These are phyloP conservation scores for Elsinoe perseae DNA, from an alignment of 2,329 filamentous ascomycete species.

Conservation along the genomic window DNA sequence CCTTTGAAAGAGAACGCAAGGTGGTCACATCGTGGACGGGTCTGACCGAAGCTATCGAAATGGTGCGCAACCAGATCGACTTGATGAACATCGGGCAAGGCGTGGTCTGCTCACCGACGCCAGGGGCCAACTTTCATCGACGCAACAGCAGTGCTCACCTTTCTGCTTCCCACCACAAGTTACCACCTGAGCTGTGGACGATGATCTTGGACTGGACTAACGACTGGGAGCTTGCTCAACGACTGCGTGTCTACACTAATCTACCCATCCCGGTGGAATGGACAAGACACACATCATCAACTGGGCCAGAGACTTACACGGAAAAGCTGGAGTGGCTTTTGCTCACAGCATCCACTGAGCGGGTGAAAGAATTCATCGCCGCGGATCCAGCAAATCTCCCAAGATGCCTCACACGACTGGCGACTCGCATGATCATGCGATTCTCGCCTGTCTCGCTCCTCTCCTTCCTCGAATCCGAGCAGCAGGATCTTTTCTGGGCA, in stretches of 20 bases:
- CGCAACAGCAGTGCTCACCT: conserved; percentile 34
- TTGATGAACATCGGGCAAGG: conserved; percentile 66
- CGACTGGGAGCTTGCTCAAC: conserved; percentile 85
- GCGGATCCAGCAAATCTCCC: conserved; percentile 54
- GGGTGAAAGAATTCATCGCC: conserved; percentile 66
- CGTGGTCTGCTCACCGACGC: conserved; percentile 44
- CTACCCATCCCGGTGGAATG: conserved; percentile 66
- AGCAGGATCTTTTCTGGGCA: conserved; percentile 71
- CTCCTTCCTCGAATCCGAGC: conserved; percentile 58
- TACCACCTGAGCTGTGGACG: conserved; percentile 84
- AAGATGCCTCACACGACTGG: conserved; percentile 68
- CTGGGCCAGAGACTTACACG: conserved; percentile 63
- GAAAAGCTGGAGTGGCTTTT: conserved; percentile 79
- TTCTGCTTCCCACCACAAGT: conserved; percentile 28
- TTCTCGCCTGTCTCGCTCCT: conserved; percentile 78
- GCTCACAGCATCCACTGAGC: conserved; percentile 60
- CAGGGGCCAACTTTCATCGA: conserved; percentile 21
- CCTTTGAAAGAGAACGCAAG: conserved; percentile 55
- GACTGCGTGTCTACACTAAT: conserved; percentile 71
- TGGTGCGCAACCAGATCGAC: conserved; percentile 70
- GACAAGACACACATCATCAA: conserved; percentile 54
- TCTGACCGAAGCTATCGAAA: conserved; percentile 63
- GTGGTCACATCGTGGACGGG: conserved; percentile 47
- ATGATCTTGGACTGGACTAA: conserved; percentile 75
- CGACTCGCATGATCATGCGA: conserved; percentile 83